Percentiles rank a stretch among this genome's conserved stretches.
phyloP scores from a whole-genome alignment of 2,329 filamentous ascomycete species.

The Plenodomus biglobosus region DNA sequence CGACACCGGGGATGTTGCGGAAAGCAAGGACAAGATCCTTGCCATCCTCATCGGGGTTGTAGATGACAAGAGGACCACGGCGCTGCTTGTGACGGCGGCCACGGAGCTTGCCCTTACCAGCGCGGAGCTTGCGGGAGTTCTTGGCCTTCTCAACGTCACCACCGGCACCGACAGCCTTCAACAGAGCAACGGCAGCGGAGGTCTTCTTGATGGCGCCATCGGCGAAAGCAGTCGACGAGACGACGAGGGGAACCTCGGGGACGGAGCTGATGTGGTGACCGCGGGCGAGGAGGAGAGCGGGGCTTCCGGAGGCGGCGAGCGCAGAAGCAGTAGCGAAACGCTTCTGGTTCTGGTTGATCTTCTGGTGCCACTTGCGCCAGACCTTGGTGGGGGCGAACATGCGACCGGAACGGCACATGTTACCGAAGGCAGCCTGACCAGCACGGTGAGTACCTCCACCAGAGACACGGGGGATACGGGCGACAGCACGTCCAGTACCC shows the following conservation, averaged over 20 bases:
- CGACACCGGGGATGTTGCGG: slow-evolving; percentile 98
- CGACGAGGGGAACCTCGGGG: slow-evolving; percentile 93
- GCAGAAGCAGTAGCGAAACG: slow-evolving; percentile 98
- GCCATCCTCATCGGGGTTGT: slow-evolving; percentile 93
- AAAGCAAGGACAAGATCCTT: slow-evolving; percentile 91
- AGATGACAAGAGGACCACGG: slow-evolving; percentile 96
- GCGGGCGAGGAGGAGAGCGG: slow-evolving; percentile 92
- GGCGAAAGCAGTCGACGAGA: slow-evolving; percentile 88
- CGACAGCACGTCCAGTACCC: slow-evolving; percentile 97
- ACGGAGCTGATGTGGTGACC: slow-evolving; percentile 92
- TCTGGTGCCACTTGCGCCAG: slow-evolving; percentile 99
- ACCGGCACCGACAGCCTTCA: slow-evolving; percentile 88
- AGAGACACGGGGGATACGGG: slow-evolving; percentile 99
- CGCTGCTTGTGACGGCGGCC: slow-evolving; percentile 96
- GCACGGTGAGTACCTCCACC: slow-evolving; percentile 99
- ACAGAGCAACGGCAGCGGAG: slow-evolving; percentile 78
- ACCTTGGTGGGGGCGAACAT: slow-evolving; percentile 99
- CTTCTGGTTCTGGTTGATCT: slow-evolving; percentile 99
- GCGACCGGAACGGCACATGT: slow-evolving; percentile 99
- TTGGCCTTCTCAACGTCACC: slow-evolving; percentile 94
- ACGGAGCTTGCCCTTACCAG: slow-evolving; percentile 98
- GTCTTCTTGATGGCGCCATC: slow-evolving; percentile 82
- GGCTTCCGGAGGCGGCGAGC: slow-evolving; percentile 91
- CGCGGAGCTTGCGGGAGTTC: slow-evolving; percentile 93
- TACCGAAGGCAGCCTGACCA: slow-evolving; percentile 99